A percentile compares a stretch with the other conserved stretches of the same genome.
Conservation (phyloP, 192 early-diverging fungal genomes). For the Spinellus fusiger region DNA sequence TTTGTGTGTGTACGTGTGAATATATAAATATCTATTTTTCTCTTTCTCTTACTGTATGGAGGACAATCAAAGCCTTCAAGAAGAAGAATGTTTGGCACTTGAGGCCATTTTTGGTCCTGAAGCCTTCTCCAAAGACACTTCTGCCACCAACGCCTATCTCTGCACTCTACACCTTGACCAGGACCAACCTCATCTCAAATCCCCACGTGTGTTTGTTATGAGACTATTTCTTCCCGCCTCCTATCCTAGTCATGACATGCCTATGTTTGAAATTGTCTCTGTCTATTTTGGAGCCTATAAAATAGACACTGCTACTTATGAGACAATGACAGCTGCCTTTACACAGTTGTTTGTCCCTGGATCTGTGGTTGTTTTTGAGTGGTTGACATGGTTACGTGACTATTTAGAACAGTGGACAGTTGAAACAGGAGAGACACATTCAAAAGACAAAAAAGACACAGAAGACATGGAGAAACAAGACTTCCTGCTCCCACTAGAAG, state of each 20-base stretch:
- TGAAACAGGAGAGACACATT: too few species aligned
- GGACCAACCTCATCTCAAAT: conserved; percentile 4
- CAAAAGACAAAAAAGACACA: conserved; percentile 8
- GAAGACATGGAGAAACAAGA: not conserved
- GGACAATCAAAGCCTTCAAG: conserved; percentile 1
- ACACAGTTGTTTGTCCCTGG: conserved; percentile 47
- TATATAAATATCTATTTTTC: not conserved
- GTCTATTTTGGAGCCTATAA: conserved; percentile 47
- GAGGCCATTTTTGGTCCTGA: conserved; percentile 12
- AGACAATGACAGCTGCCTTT: conserved; percentile 44
- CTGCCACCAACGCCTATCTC: not conserved
- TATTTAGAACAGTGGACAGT: too few species aligned
- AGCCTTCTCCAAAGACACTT: not conserved
- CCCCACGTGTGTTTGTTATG: conserved; percentile 17
- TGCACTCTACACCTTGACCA: conserved; percentile 26
- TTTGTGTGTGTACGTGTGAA: not conserved
- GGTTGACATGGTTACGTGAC: conserved; percentile 51
- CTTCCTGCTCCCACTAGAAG: not conserved
- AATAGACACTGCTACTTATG: conserved; percentile 32
- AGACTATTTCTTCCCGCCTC: conserved; percentile 39
- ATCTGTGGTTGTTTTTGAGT: conserved; percentile 64
- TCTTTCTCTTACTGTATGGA: not conserved
- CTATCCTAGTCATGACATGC: conserved; percentile 39
- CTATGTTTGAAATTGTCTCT: conserved; percentile 46
- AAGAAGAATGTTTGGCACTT: conserved; percentile 8